phyloP scores from a whole-genome alignment of 2,329 filamentous ascomycete species.

The Penicillium sp. region DNA sequence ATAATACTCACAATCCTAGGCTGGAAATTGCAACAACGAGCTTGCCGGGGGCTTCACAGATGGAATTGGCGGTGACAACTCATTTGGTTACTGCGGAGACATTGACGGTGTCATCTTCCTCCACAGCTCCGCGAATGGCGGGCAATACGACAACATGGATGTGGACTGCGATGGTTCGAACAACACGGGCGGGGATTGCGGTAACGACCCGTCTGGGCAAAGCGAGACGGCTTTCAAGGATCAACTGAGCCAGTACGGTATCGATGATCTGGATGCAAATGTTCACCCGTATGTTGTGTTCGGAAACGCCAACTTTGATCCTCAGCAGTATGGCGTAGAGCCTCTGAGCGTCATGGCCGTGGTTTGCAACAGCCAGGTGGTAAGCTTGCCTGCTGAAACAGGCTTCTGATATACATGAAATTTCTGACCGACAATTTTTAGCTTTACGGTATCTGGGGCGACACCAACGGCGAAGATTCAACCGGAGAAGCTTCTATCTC shows the following conservation, averaged over 20 bases:
- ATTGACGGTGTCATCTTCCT: slow-evolving; percentile 54
- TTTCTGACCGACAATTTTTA: slow-evolving; percentile 21
- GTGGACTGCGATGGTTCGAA: slow-evolving; percentile 61
- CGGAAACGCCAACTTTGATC: slow-evolving; percentile 54
- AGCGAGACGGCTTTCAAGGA: slow-evolving; percentile 53
- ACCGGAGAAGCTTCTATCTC: slow-evolving; percentile 62
- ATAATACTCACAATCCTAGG: background rate
- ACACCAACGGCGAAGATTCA: slow-evolving; percentile 63
- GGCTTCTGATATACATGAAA: background rate
- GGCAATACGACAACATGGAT: slow-evolving; percentile 56
- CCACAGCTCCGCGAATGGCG: slow-evolving; percentile 42
- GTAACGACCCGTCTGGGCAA: slow-evolving; percentile 43
- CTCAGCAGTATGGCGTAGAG: slow-evolving; percentile 47
- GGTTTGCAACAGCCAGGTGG: slow-evolving; percentile 52
- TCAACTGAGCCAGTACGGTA: slow-evolving; percentile 42
- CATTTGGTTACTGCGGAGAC: slow-evolving; percentile 52
- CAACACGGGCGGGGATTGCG: slow-evolving; percentile 50
- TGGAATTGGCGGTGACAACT: slow-evolving; percentile 4
- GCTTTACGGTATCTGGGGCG: slow-evolving; percentile 64
- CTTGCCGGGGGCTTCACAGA: slow-evolving; percentile 26
- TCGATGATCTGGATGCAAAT: slow-evolving; percentile 54
- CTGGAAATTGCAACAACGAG: slow-evolving; percentile 21
- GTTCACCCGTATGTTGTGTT: slow-evolving; percentile 58
- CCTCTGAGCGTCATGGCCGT: slow-evolving; percentile 59
- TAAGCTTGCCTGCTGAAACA: slow-evolving; percentile 17